These are phyloP conservation scores for Beauveria varroae DNA, from an alignment of 2,329 filamentous ascomycete species.

Conservation along the genomic window DNA sequence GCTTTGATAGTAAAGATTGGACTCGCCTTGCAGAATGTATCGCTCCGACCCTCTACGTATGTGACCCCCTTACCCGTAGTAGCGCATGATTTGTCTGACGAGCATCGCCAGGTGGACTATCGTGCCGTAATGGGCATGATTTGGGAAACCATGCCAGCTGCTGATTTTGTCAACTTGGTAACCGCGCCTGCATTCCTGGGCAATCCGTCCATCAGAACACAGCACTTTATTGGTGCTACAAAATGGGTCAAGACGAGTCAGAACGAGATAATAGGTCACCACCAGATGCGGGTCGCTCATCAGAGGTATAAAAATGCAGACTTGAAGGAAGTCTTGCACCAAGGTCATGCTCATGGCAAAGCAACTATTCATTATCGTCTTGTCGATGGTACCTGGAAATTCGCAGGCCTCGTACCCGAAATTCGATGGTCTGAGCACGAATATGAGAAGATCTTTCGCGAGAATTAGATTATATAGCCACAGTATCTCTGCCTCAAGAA, in stretches of 20 bases:
- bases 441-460: conserved; percentile 25
- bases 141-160: conserved; percentile 49
- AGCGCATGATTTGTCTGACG: too few species aligned
- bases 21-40: conserved; percentile 45
- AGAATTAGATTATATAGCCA: neutral
- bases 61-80: neutral
- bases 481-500: neutral
- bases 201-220: conserved; percentile 45
- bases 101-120: conserved; percentile 19
- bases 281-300: conserved; percentile 52
- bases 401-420: conserved; percentile 45
- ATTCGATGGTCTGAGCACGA: conserved; percentile 49
- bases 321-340: conserved; percentile 37
- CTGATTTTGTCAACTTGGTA: conserved; percentile 44
- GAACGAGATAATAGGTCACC: conserved; percentile 42
- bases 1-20: conserved; percentile 43
- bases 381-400: conserved; percentile 52
- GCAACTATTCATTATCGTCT: conserved; percentile 49
- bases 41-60: conserved; percentile 33
- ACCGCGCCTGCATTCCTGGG: conserved; percentile 45
- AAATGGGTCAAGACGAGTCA: conserved; percentile 42
- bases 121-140: conserved; percentile 39
- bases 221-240: conserved; percentile 48
- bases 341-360: conserved; percentile 49
- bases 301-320: conserved; percentile 45